A percentile compares a stretch with the other conserved stretches of the same genome.
Evolutionary conservation across 2,329 filamentous ascomycete species (phyloP).

Genomic region (Drechslerella dactyloides): DNA sequence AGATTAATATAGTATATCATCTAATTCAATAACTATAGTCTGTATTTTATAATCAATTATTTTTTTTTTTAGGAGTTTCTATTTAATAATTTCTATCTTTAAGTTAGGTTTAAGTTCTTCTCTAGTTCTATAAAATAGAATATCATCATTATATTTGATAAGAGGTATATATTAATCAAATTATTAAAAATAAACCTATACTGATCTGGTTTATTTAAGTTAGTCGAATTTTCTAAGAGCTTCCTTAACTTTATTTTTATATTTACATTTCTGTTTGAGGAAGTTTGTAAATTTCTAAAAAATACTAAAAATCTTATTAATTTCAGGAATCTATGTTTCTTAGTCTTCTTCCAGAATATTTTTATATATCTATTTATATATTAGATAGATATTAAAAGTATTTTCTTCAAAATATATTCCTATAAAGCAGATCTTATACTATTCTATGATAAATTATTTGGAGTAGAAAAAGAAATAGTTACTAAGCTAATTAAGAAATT

Average conservation of each 20-base stretch:
- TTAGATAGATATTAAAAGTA: background rate
- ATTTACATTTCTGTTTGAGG: background rate
- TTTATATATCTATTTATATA: background rate
- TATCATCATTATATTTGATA: background rate
- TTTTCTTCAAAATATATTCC: background rate
- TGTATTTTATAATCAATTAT: constrained; percentile 1
- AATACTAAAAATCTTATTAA: background rate
- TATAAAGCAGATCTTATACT: background rate
- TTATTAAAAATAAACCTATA: background rate
- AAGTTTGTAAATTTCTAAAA: background rate
- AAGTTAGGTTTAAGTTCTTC: background rate
- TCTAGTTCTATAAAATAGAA: background rate
- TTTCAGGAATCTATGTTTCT: too few species aligned
- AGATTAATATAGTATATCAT: too few species aligned
- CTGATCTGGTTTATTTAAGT: too few species aligned
- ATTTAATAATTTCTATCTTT: background rate
- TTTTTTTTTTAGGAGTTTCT: background rate
- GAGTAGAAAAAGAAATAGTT: background rate
- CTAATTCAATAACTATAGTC: background rate
- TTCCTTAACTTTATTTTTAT: background rate
- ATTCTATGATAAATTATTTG: background rate
- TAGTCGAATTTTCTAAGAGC: background rate
- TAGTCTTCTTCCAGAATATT: background rate
- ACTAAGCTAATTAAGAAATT: background rate
- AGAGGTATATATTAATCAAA: constrained; percentile 1